Evolutionary conservation across 2,329 filamentous ascomycete genomes (phyloP).

Genomic region (Fusarium poae): DNA sequence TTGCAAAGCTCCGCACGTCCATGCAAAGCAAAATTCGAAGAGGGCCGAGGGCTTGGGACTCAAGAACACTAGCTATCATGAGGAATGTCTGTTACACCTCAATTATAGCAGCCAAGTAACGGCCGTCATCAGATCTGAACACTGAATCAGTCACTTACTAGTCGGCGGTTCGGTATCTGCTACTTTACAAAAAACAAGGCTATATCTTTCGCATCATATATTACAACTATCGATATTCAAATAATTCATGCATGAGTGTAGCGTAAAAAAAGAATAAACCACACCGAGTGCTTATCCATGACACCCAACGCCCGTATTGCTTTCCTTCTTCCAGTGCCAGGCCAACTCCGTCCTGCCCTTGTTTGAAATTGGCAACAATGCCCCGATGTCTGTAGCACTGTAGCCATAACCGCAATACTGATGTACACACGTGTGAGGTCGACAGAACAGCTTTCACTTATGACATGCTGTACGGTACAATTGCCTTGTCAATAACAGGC

Average conservation of each 20-base stretch:
- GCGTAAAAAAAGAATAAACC: constrained; percentile 8
- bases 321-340: constrained; percentile 14
- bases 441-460: constrained; percentile 23
- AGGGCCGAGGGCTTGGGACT: neutral
- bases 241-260: constrained; percentile 5
- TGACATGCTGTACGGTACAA: constrained; percentile 68
- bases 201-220: constrained; percentile 20
- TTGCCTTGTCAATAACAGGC: constrained; percentile 73
- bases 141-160: neutral
- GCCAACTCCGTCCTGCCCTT: constrained; percentile 9
- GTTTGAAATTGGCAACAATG: constrained; percentile 15
- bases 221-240: constrained; percentile 12
- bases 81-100: neutral
- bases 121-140: neutral
- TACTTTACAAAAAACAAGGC: neutral
- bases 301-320: constrained; percentile 41
- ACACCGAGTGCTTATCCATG: constrained; percentile 31
- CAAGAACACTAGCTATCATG: neutral
- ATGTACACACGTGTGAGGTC: neutral
- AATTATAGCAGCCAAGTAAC: neutral
- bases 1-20: neutral
- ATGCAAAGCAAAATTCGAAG: neutral
- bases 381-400: constrained; percentile 6
- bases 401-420: neutral
- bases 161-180: neutral